Percentiles rank a stretch among this genome's conserved stretches.
phyloP scores from a whole-genome alignment of 2,329 filamentous ascomycete species.

The Seiridium cupressi region DNA sequence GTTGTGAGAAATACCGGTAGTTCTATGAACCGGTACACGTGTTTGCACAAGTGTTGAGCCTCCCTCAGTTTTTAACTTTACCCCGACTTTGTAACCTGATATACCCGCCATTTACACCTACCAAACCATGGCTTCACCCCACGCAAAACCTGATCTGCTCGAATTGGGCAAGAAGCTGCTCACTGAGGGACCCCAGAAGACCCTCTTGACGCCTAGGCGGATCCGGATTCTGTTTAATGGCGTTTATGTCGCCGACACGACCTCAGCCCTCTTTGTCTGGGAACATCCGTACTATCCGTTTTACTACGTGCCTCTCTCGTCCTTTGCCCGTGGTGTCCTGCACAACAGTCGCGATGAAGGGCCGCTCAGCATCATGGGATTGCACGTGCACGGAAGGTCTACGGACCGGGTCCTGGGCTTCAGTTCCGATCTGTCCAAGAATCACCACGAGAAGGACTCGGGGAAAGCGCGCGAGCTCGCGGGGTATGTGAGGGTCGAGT shows the following conservation, averaged over 20 bases:
- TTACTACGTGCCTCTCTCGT: conserved; percentile 28
- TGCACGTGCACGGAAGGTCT: conserved; percentile 13
- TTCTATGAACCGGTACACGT: too few species aligned
- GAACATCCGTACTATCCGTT: conserved; percentile 32
- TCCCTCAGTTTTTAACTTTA: too few species aligned
- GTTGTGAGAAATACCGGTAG: too few species aligned
- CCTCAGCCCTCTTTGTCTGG: conserved; percentile 32
- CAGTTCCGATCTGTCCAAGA: conserved; percentile 6
- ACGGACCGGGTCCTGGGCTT: conserved; percentile 24
- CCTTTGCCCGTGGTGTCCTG: conserved; percentile 15
- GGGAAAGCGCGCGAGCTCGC: conserved; percentile 13
- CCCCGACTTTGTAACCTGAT: too few species aligned
- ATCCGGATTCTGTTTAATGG: conserved; percentile 28
- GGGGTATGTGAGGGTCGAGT: conserved; percentile 20
- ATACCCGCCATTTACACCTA: not conserved
- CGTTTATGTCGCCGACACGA: conserved; percentile 30
- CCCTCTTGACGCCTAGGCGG: conserved; percentile 27
- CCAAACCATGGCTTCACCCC: conserved; percentile 11
- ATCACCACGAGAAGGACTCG: conserved; percentile 1
- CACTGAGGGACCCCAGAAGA: conserved; percentile 25
- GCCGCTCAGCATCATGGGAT: conserved; percentile 15
- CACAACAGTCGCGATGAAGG: conserved; percentile 4
- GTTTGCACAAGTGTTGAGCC: too few species aligned
- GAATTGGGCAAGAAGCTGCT: conserved; percentile 22
- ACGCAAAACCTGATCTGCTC: conserved; percentile 15